phyloP scores from a whole-genome alignment of 345 rosid genomes.

The Trapa incisa region DNA sequence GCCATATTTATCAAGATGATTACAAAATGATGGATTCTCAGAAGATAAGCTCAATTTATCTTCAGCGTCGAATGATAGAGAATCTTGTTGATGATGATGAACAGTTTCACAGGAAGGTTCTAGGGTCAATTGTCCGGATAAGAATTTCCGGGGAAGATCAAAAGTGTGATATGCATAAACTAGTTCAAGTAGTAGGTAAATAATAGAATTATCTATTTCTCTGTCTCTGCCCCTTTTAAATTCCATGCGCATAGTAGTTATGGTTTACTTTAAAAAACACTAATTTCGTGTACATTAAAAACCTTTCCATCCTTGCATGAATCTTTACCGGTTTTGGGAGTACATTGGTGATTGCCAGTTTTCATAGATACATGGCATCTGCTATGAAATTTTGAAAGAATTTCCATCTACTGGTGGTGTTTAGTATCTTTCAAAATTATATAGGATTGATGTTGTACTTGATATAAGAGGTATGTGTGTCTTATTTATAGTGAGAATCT shows the following conservation, averaged over 20 bases:
- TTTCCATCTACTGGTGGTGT: neutral
- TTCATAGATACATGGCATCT: too few relatives aligned
- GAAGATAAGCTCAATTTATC: conserved; percentile 56
- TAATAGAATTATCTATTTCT: neutral
- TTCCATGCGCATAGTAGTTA: neutral
- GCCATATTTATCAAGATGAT: conserved; percentile 30
- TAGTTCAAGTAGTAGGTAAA: conserved; percentile 87
- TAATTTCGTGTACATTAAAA: too few relatives aligned
- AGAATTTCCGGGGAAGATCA: conserved; percentile 53
- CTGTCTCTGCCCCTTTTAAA: neutral
- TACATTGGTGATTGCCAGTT: too few relatives aligned
- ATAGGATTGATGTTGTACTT: neutral
- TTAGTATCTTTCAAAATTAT: neutral
- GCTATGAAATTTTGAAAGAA: too few relatives aligned
- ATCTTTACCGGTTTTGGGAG: neutral
- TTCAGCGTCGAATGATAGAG: conserved; percentile 58
- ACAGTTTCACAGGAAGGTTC: conserved; percentile 55
- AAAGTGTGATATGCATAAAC: conserved; percentile 64
- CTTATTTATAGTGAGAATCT: neutral
- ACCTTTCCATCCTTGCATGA: too few relatives aligned
- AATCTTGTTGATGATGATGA: conserved; percentile 48
- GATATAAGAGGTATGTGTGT: neutral
- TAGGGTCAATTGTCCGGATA: conserved; percentile 81
- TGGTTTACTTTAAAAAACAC: too few relatives aligned
- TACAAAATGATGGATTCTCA: conserved; percentile 81